A percentile compares a stretch with the other conserved stretches of the same genome.
Conservation (phyloP, 495 filamentous ascomycete genomes). For the Hypoxylon cercidicola region DNA sequence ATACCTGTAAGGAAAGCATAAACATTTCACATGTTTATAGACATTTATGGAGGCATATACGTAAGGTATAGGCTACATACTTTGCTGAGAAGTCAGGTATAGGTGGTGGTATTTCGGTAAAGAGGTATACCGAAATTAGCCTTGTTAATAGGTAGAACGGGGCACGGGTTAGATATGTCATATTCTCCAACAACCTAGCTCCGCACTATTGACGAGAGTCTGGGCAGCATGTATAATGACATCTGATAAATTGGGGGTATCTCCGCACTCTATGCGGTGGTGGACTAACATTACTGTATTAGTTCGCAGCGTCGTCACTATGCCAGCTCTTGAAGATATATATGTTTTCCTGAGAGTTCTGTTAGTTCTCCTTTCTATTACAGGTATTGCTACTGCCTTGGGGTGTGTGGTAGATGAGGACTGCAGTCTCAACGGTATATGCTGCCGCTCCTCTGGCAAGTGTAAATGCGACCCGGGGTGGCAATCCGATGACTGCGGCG, state of each 20-base stretch:
- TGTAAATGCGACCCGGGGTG: conserved; percentile 55
- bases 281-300: too few relatives aligned
- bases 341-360: conserved; percentile 53
- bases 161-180: too few relatives aligned
- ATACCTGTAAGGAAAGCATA: too few relatives aligned
- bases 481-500: conserved; percentile 50
- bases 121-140: too few relatives aligned
- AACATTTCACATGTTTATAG: too few relatives aligned
- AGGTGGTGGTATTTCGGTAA: too few relatives aligned
- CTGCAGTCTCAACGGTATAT: conserved; percentile 55
- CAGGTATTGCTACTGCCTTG: background rate
- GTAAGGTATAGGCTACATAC: too few relatives aligned
- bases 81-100: too few relatives aligned
- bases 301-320: background rate
- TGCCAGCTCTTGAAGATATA: conserved; percentile 37
- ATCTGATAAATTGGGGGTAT: background rate
- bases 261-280: background rate
- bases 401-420: conserved; percentile 52
- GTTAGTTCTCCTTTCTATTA: background rate
- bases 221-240: background rate
- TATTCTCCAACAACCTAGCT: too few relatives aligned
- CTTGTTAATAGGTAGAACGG: too few relatives aligned
- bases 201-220: too few relatives aligned
- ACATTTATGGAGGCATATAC: too few relatives aligned
- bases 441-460: conserved; percentile 20